A percentile compares a stretch with the other conserved stretches of the same genome.
phyloP scores from a whole-genome alignment of 441 rosid species.

The Dalechampia spathulata region DNA sequence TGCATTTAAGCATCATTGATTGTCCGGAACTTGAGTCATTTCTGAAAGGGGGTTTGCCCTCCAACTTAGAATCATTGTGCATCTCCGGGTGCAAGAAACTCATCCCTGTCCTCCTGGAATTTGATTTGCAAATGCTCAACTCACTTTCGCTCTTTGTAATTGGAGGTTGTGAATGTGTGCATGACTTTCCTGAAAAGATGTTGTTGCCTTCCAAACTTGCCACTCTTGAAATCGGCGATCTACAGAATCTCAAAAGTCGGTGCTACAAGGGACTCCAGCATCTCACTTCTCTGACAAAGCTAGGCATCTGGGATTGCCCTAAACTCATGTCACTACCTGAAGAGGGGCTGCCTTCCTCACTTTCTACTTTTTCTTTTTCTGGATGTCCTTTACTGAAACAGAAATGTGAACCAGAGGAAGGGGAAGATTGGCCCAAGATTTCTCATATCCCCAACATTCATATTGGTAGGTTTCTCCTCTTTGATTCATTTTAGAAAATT shows the following conservation, averaged over 20 bases:
- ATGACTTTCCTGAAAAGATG: slow-evolving; percentile 22
- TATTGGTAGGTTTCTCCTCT: too few species aligned
- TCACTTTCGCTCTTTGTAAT: slow-evolving; percentile 23
- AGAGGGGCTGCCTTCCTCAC: slow-evolving; percentile 3
- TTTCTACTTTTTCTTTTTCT: background rate
- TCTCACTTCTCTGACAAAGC: slow-evolving; percentile 6
- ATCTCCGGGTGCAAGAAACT: slow-evolving; percentile 5
- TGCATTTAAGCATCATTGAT: background rate
- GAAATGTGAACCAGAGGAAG: too few species aligned
- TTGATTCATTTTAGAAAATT: too few species aligned
- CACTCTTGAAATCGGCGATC: slow-evolving; percentile 17
- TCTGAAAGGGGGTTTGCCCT: slow-evolving; percentile 21
- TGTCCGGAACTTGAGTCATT: background rate
- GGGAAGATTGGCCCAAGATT: too few species aligned
- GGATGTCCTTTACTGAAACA: slow-evolving; percentile 3
- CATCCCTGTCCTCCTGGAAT: background rate
- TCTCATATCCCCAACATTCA: too few species aligned
- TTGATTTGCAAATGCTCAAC: slow-evolving; percentile 14
- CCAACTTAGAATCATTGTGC: slow-evolving; percentile 8
- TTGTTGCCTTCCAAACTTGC: slow-evolving; percentile 10
- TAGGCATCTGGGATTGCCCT: slow-evolving; percentile 6
- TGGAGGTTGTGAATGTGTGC: slow-evolving; percentile 4
- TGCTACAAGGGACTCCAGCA: slow-evolving; percentile 27
- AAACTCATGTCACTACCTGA: slow-evolving; percentile 2
- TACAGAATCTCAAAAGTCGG: slow-evolving; percentile 20